Base-by-base conservation (phyloP, 345 rosid genomes). In the Trapa bicornis region DNA sequence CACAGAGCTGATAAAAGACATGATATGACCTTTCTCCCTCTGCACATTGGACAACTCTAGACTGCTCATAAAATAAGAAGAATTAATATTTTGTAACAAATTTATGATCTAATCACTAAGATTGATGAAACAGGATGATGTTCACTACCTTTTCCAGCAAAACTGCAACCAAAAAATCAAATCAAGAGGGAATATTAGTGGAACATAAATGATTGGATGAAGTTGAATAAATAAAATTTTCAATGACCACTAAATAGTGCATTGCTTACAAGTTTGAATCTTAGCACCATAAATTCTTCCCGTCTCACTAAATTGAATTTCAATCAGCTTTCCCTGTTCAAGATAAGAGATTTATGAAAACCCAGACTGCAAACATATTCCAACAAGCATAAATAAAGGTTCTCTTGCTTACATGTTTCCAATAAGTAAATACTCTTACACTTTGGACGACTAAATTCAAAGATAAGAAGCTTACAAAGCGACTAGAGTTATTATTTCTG, bases 201-300 rank as follows among this genome's bases (percentile, higher is more conserved):
- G 37, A 47, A n/a, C 81, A 81, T 68, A 83, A 86, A 62, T 36
- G 29, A 9, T 56, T 36, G 32, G 47, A 45, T 29, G 47, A 22
- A 50, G 56, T 50, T 2, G 5, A 50, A 50, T 17, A 29, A 15
- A 50, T 29, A 50, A 64, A 50, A 12, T n/a, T 11, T 43, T 15
- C 64, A 71, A 66, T n/a, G 58, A 54, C 33, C 61, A 65, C 66
- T 43, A 29, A 52, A 56, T 65, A 45, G 66, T 67, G 74, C 64
- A 39, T 53, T 68, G 77, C 97, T 89, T 87, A 94, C 97, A 91
- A 60, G 99, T 94, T 81, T 94, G 97, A 78, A 94, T 82, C 76
- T 84, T 88, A 74, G 99, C 99, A 74, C 97, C 97, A n/a, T 97
- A 90, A 75, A 94, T 88, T 84, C 89, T 94, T 75, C 99, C 99